Percentiles rank a stretch among this genome's conserved stretches.
Conservation (phyloP, 2,329 filamentous ascomycete genomes). For the Aspergillus sp. region DNA sequence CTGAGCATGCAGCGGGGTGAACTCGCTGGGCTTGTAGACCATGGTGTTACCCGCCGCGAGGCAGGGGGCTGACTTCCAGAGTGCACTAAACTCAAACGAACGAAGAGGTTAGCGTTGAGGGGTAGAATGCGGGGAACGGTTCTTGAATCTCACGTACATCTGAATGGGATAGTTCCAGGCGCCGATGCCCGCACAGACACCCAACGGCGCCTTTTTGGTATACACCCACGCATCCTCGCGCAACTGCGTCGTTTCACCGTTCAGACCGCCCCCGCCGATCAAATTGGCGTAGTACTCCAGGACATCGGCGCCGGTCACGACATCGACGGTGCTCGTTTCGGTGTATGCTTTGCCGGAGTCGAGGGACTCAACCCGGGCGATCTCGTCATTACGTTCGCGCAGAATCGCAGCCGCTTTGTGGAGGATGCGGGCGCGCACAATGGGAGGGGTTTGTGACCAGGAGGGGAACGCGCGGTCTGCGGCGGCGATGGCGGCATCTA, state of each 20-base stretch:
- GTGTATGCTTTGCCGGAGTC: constrained; percentile 85
- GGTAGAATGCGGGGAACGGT: not conserved
- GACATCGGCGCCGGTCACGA: constrained; percentile 79
- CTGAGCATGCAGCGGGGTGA: constrained; percentile 78
- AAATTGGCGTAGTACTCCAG: constrained; percentile 83
- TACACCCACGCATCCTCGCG: constrained; percentile 77
- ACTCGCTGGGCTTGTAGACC: constrained; percentile 88
- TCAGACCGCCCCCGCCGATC: constrained; percentile 72
- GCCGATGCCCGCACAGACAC: constrained; percentile 82
- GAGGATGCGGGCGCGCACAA: constrained; percentile 72
- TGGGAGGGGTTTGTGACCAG: constrained; percentile 74
- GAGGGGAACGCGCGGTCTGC: constrained; percentile 68
- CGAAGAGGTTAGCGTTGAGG: not conserved
- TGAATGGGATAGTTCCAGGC: constrained; percentile 93
- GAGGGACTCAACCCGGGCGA: constrained; percentile 74
- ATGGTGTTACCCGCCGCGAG: constrained; percentile 84
- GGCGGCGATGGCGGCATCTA: constrained; percentile 70
- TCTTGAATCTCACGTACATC: constrained; percentile 49
- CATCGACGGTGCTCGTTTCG: constrained; percentile 80
- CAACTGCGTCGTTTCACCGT: constrained; percentile 74
- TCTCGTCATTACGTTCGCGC: constrained; percentile 72
- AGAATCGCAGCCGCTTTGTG: constrained; percentile 72
- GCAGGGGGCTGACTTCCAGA: constrained; percentile 86
- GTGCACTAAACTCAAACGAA: constrained; percentile 45
- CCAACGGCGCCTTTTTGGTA: constrained; percentile 75